Evolutionary conservation across 139 green algal genomes (phyloP).

Genomic region (Chlorella ohadii): DNA sequence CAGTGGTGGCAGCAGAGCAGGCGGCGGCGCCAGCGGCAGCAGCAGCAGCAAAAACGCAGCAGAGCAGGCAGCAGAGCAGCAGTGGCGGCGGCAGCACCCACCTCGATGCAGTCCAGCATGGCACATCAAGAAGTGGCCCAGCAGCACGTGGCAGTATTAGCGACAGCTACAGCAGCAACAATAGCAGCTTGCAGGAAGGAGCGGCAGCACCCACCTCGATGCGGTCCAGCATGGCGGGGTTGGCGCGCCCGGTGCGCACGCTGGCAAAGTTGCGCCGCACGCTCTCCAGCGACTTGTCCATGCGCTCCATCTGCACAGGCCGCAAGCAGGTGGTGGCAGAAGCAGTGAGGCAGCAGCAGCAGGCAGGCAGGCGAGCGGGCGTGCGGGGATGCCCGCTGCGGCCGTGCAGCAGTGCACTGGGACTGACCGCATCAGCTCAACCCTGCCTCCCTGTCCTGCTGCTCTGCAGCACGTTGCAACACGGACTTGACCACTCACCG

Average conservation of each 20-base stretch:
- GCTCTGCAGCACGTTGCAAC: not conserved
- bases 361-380: not conserved
- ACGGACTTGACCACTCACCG: not conserved
- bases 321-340: not conserved
- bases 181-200: too few species aligned
- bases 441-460: too few species aligned
- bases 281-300: conserved; percentile 83
- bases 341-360: not conserved
- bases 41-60: not conserved
- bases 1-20: too few species aligned
- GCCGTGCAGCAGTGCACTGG: too few species aligned
- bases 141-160: too few species aligned
- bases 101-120: conserved; percentile 92
- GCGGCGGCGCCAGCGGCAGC: too few species aligned
- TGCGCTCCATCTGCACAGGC: conserved; percentile 66
- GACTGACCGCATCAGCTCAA: too few species aligned
- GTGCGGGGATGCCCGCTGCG: too few species aligned
- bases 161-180: not conserved
- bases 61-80: too few species aligned
- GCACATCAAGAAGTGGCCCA: too few species aligned
- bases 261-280: conserved; percentile 83
- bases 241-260: conserved; percentile 93
- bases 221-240: conserved; percentile 89
- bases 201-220: conserved; percentile 64
- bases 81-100: conserved; percentile 28